These are phyloP conservation scores for Deuterostichococcus epilithicus DNA, from an alignment of 139 green algal genomes.

Conservation along the genomic window DNA sequence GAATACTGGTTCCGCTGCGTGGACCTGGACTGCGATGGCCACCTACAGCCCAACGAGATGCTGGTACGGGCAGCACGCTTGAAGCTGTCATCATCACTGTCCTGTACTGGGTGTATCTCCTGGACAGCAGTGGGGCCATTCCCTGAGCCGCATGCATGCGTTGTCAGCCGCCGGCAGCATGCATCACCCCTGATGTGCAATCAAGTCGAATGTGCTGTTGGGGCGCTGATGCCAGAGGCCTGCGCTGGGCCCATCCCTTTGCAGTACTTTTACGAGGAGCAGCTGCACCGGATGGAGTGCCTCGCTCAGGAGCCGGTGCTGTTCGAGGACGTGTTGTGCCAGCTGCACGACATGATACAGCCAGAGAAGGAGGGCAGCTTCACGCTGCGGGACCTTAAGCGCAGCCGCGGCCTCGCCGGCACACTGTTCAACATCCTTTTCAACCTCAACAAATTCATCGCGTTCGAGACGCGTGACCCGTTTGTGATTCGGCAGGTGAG, in stretches of 20 bases:
- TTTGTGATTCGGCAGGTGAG: conserved; percentile 71
- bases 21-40: conserved; percentile 90
- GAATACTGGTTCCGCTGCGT: conserved; percentile 95
- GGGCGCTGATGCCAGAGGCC: too few species aligned
- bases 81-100: neutral
- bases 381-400: conserved; percentile 82
- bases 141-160: too few species aligned
- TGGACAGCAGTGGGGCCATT: too few species aligned
- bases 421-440: conserved; percentile 98
- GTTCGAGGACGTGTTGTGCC: conserved; percentile 78
- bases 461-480: conserved; percentile 91
- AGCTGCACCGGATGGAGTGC: conserved; percentile 96
- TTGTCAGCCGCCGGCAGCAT: too few species aligned
- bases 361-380: conserved; percentile 61
- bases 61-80: conserved; percentile 18
- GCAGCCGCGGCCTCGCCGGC: conserved; percentile 58
- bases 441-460: conserved; percentile 99
- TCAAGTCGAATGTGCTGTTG: neutral
- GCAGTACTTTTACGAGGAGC: conserved; percentile 97
- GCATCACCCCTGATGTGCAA: neutral
- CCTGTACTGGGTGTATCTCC: too few species aligned
- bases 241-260: too few species aligned
- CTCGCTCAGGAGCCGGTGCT: conserved; percentile 72
- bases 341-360: conserved; percentile 97
- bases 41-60: conserved; percentile 83